Evolutionary conservation across 345 rosid species (phyloP), one percentile per base, ranked within the genome.

Genomic region (Carallia pectinifolia): DNA sequence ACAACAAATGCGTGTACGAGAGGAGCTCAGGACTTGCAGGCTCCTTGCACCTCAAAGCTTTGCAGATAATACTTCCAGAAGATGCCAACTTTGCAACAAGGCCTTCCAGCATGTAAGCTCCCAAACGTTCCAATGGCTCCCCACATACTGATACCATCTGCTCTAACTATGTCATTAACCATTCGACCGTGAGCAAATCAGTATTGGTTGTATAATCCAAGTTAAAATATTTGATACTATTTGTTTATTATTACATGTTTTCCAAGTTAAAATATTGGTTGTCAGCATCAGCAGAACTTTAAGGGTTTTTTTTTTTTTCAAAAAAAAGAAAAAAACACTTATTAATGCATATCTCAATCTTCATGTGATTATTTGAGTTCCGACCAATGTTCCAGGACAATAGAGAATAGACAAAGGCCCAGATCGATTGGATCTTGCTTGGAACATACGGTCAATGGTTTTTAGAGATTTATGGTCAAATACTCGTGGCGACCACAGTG

Each of bases 31-130:
- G 77, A 80, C 99, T 72, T 0, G 87, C 84, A 1, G 97, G 97
- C 70, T 92, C 97, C 82, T 83, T 90, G 85, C 99, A 95, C 79
- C 87, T 85, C 62, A 95, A 70, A 18, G 99, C 81, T 66, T 84
- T 89, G 68, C 87, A 95, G 73, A 95, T 95, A 1, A 87, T 80
- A 68, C 97, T 91, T 74, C 99, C 97, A 0, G 97, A 88, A 48
- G 86, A 84, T 10, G 90, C 88, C 82, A 92, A 61, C 80, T 87
- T 77, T 34, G 99, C 97, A 47, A 92, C 78, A 10, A 95, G 90
- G 17, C 97, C 97, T 83, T 95, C 99, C 70, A 90, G 77, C 89
- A 90, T 82, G 80, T 95, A 95, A 2, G 99, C 99, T 58, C 90
- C 95, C 48, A 95, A 53, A 4, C 97, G 96, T 61, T 95, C 97